Base-by-base conservation (phyloP, 805 yeast genomes). In the Yamadazyma takamatsuzukensis region DNA sequence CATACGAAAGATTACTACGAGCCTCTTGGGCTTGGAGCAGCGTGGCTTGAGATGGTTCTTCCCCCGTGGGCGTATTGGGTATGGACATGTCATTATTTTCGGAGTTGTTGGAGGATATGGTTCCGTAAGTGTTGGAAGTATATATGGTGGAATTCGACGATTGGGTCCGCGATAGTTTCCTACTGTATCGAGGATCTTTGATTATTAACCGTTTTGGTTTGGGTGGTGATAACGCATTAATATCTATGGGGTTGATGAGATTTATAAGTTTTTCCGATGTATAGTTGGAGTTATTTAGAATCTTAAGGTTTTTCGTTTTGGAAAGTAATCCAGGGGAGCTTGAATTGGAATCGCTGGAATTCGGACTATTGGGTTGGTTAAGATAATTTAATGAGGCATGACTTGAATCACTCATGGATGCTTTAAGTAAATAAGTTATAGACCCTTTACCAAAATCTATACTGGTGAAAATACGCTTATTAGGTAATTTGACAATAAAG, bases 371-470 rank as follows among this genome's bases (percentile, higher is more conserved):
- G 3, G 46, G 39, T 4, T 51, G 49, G 5, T 51, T 46, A 7
- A 44, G 25, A 19, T 36, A 41, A 19, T 36, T 32, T 3, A 56
- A 41, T n/a, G n/a, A n/a, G 3, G 24, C 14, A 30, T 13, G 23
- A 11, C 14, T 13, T 8, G 47, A 27, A 30, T 45, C 51, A 4
- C 54, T 53, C 15, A 66, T 54, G 3, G 78, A 63, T 8, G 81
- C 80, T 29, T 75, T 71, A 27, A 88, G 60, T 19, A 61, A 57
- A 54, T 88, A 88, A 3, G 72, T 55, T 11, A 88, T 84, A 13
- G 85, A 74, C n/a, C 97, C 96, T 47, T 79, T 78, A 45, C 89
- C 96, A 47, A 88, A 88, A 43, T 78, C 80, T 16, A 88, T 72
- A 31, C 87, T 78, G 15, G 93, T 83, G 54, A 69, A 80, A 3